Conservation (phyloP, 257 asterid genomes). For the Leptodermis oblonga region DNA sequence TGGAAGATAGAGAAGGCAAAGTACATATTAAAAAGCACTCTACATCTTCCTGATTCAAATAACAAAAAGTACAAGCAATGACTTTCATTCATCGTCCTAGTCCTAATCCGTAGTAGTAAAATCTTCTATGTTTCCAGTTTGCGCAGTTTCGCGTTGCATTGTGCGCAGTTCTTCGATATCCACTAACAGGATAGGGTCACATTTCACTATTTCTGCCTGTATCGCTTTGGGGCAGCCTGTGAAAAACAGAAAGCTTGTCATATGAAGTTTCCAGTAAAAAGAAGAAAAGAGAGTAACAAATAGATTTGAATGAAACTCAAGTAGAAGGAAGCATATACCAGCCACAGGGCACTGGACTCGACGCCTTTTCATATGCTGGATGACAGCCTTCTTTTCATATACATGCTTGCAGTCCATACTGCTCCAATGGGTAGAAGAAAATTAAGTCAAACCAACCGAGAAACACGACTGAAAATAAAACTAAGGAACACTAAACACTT, state of each 20-base stretch:
- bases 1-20: not conserved
- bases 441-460: slow-evolving; percentile 4
- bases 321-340: slow-evolving; percentile 36
- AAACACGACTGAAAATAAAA: not conserved
- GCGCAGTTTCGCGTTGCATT: slow-evolving; percentile 36
- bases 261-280: not conserved
- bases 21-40: not conserved
- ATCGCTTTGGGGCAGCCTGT: slow-evolving; percentile 78
- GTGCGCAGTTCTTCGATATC: slow-evolving; percentile 87
- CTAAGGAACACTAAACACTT: slow-evolving; percentile 1
- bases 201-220: slow-evolving; percentile 40
- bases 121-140: slow-evolving; percentile 61
- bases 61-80: not conserved
- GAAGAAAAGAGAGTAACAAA: slow-evolving; percentile 6
- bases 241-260: slow-evolving; percentile 11
- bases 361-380: slow-evolving; percentile 48
- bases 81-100: slow-evolving; percentile 30
- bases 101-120: slow-evolving; percentile 49
- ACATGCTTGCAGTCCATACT: slow-evolving; percentile 96
- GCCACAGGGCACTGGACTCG: slow-evolving; percentile 39
- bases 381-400: slow-evolving; percentile 59
- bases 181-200: slow-evolving; percentile 61
- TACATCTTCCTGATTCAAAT: not conserved
- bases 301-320: not conserved
- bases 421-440: slow-evolving; percentile 17